Base-by-base conservation (phyloP, 805 yeast genomes). In the Candida vaughaniae region DNA sequence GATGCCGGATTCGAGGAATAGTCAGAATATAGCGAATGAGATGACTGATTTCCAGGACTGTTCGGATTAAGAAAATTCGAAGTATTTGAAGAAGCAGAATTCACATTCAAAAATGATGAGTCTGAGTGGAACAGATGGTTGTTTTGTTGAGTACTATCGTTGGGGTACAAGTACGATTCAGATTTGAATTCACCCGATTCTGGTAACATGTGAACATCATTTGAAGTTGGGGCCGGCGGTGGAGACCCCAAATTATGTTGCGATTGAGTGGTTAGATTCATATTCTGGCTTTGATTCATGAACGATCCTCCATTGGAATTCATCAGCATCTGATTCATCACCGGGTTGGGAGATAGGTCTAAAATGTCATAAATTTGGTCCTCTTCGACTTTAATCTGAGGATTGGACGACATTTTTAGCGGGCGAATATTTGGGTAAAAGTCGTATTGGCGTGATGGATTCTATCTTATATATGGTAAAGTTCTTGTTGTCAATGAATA, bases 1-100 rank as follows among this genome's bases (percentile, higher is more conserved):
- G 64, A 55, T 15, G 56, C 60, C 3, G 69, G 67, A 32, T 57
- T 57, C 45, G 65, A 62, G 2, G 66, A 57, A 18, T 51, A 56
- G 6, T 66, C 73, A 5, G 69, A 61, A 42, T 62, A 61, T 9
- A 56, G 31, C 7, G 68, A 60, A 36, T 45, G 47, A 9, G 38
- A 32, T 10, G 45, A 40, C 16, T 42, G 45, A 22, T 41, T 41
- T 9, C 42, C 36, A 7, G 49, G 49, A 26, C 45, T 39, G 22
- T 42, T 31, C 12, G 46, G 46, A 20, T 35, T 37, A 25, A 45
- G 36, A 26, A 29, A 42, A 10, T 18, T 9, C 4, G 41, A 22
- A 22, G 22, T 23, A 18, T 23, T 25, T 10, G 31, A 33, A 12
- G 35, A 18, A 14, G 9, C 10, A 8, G 29, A 25, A 12, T 22